Conservation (phyloP, 192 early-diverging fungal genomes). For the Coemansia sp. region DNA sequence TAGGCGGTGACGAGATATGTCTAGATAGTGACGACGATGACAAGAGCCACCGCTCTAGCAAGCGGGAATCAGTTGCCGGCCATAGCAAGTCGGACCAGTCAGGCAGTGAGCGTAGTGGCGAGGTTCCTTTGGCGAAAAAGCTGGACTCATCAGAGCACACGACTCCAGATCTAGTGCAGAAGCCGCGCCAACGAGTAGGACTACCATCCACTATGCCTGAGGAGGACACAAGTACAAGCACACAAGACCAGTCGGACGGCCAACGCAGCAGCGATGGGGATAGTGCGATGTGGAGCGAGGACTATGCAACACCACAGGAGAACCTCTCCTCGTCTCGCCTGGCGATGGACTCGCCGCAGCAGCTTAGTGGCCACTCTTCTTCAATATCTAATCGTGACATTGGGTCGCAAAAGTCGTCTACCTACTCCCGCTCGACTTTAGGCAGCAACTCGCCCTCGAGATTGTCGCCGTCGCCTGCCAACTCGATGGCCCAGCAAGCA, state of each 20-base stretch:
- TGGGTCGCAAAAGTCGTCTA: conserved; percentile 1
- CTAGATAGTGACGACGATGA: background rate
- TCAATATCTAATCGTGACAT: conserved; percentile 22
- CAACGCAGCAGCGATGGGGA: conserved; percentile 1
- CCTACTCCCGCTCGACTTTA: background rate
- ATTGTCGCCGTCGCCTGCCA: conserved; percentile 13
- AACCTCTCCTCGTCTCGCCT: background rate
- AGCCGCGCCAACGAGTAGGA: background rate
- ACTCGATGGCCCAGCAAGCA: conserved; percentile 8
- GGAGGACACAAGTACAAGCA: background rate
- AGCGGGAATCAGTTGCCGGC: background rate
- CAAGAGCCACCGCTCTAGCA: background rate
- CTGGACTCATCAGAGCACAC: background rate
- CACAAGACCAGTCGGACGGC: background rate
- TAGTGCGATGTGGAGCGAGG: conserved; percentile 1
- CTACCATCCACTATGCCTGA: background rate
- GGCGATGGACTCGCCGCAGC: conserved; percentile 26
- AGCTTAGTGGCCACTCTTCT: conserved; percentile 18
- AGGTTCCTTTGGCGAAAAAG: background rate
- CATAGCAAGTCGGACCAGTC: background rate
- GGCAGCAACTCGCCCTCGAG: conserved; percentile 2
- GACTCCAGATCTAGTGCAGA: background rate
- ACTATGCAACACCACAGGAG: conserved; percentile 3
- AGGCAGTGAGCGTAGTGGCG: background rate
- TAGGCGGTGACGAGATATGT: conserved; percentile 17